Percentiles rank a stretch among this genome's conserved stretches.
Conservation (phyloP, 768 basidiomycete genomes). For the Tephrocybe sp. region DNA sequence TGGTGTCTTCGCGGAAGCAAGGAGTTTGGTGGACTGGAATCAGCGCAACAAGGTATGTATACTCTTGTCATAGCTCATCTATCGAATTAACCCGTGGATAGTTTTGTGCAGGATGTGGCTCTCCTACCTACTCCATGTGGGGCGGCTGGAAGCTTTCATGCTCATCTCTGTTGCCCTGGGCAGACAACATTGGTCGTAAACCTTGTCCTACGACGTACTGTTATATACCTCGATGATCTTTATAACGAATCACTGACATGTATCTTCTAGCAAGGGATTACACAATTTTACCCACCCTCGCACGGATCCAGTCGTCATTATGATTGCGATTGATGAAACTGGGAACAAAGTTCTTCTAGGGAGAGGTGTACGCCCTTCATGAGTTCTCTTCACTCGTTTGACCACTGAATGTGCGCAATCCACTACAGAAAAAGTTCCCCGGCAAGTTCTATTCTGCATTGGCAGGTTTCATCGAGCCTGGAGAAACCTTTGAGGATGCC, state of each 20-base stretch:
- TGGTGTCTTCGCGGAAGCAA: slow-evolving; percentile 73
- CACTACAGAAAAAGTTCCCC: slow-evolving; percentile 59
- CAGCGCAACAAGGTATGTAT: slow-evolving; percentile 69
- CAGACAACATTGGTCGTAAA: slow-evolving; percentile 57
- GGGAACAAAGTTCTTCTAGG: slow-evolving; percentile 87
- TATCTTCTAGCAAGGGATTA: slow-evolving; percentile 62
- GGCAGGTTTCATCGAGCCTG: slow-evolving; percentile 94
- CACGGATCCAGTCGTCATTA: slow-evolving; percentile 90
- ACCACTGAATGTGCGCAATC: background rate
- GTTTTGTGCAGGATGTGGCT: slow-evolving; percentile 92
- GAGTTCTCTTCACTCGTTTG: slow-evolving; percentile 5
- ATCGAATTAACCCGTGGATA: slow-evolving; percentile 24
- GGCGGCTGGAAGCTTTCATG: slow-evolving; percentile 95
- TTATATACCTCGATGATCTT: background rate
- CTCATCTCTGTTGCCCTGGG: slow-evolving; percentile 72
- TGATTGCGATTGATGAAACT: slow-evolving; percentile 78
- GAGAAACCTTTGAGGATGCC: slow-evolving; percentile 92
- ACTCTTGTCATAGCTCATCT: background rate
- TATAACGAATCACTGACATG: slow-evolving; percentile 4
- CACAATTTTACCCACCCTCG: slow-evolving; percentile 86
- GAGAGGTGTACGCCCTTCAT: slow-evolving; percentile 77
- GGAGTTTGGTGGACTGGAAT: slow-evolving; percentile 94
- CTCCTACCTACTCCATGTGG: slow-evolving; percentile 83
- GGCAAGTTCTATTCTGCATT: slow-evolving; percentile 82
- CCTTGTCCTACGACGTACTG: slow-evolving; percentile 71